Conservation (phyloP, 352 stramenopile species). For the Phytophthora kernoviae region DNA sequence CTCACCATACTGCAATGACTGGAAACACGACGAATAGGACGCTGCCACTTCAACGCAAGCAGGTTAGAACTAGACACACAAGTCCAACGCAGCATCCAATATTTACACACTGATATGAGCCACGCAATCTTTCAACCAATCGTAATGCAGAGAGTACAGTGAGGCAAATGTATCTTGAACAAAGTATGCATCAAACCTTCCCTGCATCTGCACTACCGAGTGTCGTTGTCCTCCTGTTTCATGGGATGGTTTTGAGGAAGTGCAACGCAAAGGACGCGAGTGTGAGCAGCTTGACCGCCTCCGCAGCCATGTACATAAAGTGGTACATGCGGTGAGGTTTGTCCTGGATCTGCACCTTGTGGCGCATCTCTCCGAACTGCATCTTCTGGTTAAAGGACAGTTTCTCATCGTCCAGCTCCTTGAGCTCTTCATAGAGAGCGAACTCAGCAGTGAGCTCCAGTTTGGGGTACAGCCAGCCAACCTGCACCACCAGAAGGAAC, state of each 20-base stretch:
- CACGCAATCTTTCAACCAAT: slow-evolving; percentile 35
- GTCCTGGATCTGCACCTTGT: slow-evolving; percentile 48
- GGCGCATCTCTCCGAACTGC: slow-evolving; percentile 56
- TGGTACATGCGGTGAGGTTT: slow-evolving; percentile 47
- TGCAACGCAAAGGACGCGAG: slow-evolving; percentile 51
- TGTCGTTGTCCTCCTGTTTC: background rate
- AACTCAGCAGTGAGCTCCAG: slow-evolving; percentile 60
- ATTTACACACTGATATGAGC: slow-evolving; percentile 10
- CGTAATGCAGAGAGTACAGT: slow-evolving; percentile 12
- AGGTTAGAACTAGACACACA: slow-evolving; percentile 12
- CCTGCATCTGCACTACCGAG: background rate
- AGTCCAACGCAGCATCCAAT: slow-evolving; percentile 19
- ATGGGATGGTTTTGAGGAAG: slow-evolving; percentile 49
- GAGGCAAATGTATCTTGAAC: slow-evolving; percentile 25
- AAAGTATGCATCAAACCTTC: slow-evolving; percentile 19
- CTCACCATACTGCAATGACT: slow-evolving; percentile 16
- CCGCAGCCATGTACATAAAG: slow-evolving; percentile 47
- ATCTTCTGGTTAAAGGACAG: slow-evolving; percentile 69
- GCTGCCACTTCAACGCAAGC: slow-evolving; percentile 7
- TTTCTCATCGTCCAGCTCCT: slow-evolving; percentile 49
- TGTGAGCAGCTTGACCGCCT: slow-evolving; percentile 56
- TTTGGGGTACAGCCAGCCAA: slow-evolving; percentile 52
- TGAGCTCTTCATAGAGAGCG: slow-evolving; percentile 60
- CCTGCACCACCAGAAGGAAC: slow-evolving; percentile 49
- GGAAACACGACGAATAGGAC: slow-evolving; percentile 2